These are phyloP conservation scores for Fistulinella staudtii DNA, from an alignment of 1,284 basidiomycete species.

Conservation along the genomic window DNA sequence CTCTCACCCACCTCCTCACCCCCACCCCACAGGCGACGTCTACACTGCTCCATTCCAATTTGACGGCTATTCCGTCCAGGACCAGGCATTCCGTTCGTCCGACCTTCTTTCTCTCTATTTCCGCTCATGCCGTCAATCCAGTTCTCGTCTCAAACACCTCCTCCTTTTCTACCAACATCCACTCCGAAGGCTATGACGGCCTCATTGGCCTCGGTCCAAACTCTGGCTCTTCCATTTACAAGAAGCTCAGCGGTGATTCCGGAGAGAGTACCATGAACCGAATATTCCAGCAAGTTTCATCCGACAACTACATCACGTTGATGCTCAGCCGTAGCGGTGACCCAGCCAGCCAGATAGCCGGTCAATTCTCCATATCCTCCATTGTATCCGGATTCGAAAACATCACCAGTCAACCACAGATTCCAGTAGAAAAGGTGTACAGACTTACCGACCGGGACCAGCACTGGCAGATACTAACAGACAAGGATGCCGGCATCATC, in stretches of 20 bases:
- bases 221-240: conserved; percentile 59
- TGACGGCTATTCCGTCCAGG: conserved; percentile 51
- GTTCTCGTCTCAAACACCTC: conserved; percentile 63
- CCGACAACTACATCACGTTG: conserved; percentile 64
- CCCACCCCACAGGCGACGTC: conserved; percentile 48
- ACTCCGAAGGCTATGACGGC: conserved; percentile 60
- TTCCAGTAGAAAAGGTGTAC: conserved; percentile 58
- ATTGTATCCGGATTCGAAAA: conserved; percentile 54
- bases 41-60: conserved; percentile 54
- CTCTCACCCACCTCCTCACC: conserved; percentile 3
- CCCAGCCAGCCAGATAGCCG: conserved; percentile 51
- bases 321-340: conserved; percentile 60
- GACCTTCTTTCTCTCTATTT: conserved; percentile 3
- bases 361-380: conserved; percentile 46
- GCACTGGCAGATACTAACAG: conserved; percentile 73
- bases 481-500: conserved; percentile 56
- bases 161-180: conserved; percentile 62
- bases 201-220: conserved; percentile 74
- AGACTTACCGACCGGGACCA: conserved; percentile 49
- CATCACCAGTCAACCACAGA: conserved; percentile 57
- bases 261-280: conserved; percentile 57
- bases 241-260: conserved; percentile 46
- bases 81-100: conserved; percentile 68
- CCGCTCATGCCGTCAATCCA: conserved; percentile 26
- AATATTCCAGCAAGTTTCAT: conserved; percentile 56